Evolutionary conservation across 768 basidiomycete species (phyloP), one percentile per base, ranked within the genome.

Genomic region (Kwoniella shandongensis): DNA sequence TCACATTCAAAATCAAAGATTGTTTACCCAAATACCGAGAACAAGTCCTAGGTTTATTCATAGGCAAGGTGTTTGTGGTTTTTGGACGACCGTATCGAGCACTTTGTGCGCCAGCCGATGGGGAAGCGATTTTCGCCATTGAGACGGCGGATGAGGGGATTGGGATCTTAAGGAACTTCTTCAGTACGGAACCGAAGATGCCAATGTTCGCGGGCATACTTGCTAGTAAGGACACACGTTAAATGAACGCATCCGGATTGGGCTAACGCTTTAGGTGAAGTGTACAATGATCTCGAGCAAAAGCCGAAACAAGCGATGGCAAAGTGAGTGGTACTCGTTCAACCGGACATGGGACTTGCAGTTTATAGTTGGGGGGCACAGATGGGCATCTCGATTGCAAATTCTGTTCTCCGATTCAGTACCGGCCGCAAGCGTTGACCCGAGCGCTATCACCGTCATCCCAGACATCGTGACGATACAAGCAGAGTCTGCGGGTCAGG

Each of bases 221-320:
- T 11, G 10, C 25, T 5, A 47, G 67, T 69, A 49, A 65, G 63
- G 55, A 40, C 13, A 20, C n/a, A 15, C 46, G 27, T 44, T 27
- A 39, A 17, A 42, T 49, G 27, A 32, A 3, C 4, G 15, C n/a
- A n/a, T n/a, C n/a, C n/a, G n/a, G n/a, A n/a, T n/a, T n/a, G n/a
- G n/a, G n/a, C n/a, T n/a, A n/a, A n/a, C n/a, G n/a, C n/a, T n/a
- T n/a, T n/a, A n/a, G n/a, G n/a, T n/a, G n/a, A 12, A 69, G 67
- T 41, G 41, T 70, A 51, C 50, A 73, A 73, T 35, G 57, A 62
- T 39, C 53, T 70, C 22, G 12, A 42, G 8, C 44, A 51, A 25
- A 73, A 68, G 38, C 64, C 66, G 0, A 49, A 51, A 17, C 71
- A 73, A 36, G 61, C 71, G 0, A 63, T 73, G 60, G 71, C 71